phyloP scores from a whole-genome alignment of 345 rosid genomes.

The Lenwebbia sp. region DNA sequence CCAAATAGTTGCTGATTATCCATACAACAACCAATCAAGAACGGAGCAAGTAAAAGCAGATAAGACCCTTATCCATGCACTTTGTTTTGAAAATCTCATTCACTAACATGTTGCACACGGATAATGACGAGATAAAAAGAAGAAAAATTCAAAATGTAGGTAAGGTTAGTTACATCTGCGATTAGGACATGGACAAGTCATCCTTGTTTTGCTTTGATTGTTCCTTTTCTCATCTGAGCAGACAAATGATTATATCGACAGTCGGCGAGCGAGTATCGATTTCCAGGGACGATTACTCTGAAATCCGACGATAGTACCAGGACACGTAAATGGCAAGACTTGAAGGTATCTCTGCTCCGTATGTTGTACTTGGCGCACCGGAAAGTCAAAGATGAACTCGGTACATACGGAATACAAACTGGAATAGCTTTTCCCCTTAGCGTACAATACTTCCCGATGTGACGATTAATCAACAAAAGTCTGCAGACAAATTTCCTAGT shows the following conservation, averaged over 20 bases:
- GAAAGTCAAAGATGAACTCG: not conserved
- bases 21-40: not conserved
- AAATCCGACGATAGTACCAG: not conserved
- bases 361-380: not conserved
- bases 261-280: fast-evolving
- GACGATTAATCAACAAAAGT: not conserved
- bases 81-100: not conserved
- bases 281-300: not conserved
- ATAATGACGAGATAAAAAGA: not conserved
- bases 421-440: not conserved
- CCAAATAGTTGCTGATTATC: no score
- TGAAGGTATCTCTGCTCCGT: not conserved
- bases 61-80: not conserved
- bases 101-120: not conserved
- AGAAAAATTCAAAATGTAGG: not conserved
- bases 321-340: not conserved
- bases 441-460: not conserved
- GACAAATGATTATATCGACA: not conserved
- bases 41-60: not conserved
- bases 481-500: not conserved
- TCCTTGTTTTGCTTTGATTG: not conserved
- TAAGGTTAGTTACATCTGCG: not conserved
- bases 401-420: not conserved
- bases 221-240: not conserved
- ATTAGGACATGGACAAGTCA: not conserved